phyloP scores from a whole-genome alignment of 2,329 filamentous ascomycete species.

The Calycina marina region DNA sequence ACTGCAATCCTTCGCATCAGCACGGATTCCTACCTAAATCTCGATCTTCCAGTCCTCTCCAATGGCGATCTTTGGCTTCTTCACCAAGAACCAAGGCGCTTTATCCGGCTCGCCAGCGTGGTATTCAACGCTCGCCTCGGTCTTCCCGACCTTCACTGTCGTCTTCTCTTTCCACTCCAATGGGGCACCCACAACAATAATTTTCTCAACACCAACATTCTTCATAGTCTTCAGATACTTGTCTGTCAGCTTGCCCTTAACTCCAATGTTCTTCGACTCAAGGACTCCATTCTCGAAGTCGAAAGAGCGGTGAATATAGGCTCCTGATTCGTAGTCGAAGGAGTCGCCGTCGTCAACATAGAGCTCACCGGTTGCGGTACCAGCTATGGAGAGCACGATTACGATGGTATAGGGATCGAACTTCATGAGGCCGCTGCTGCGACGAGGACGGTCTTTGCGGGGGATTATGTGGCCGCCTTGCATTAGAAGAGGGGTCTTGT shows the following conservation, averaged over 20 bases:
- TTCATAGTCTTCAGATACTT: slow-evolving; percentile 69
- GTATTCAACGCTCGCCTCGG: slow-evolving; percentile 47
- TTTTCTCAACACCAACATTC: slow-evolving; percentile 65
- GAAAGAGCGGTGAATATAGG: slow-evolving; percentile 79
- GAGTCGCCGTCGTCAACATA: slow-evolving; percentile 92
- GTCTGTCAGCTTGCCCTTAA: slow-evolving; percentile 45
- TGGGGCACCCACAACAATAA: slow-evolving; percentile 72
- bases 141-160: slow-evolving; percentile 39
- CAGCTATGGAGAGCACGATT: slow-evolving; percentile 51
- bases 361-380: slow-evolving; percentile 65
- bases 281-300: slow-evolving; percentile 44
- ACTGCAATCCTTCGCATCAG: no score
- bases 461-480: slow-evolving; percentile 85
- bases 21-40: no score
- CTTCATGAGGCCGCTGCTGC: slow-evolving; percentile 78
- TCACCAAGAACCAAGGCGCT: slow-evolving; percentile 48
- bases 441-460: slow-evolving; percentile 73
- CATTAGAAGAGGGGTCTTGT: slow-evolving; percentile 82
- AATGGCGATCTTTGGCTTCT: slow-evolving; percentile 46
- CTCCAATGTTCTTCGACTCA: slow-evolving; percentile 51
- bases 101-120: slow-evolving; percentile 34
- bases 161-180: slow-evolving; percentile 52
- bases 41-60: slow-evolving; percentile 42
- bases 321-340: slow-evolving; percentile 73
- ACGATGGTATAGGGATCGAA: slow-evolving; percentile 93